Evolutionary conservation across 805 yeast species (phyloP), one percentile per base, ranked within the genome.

Genomic region (Nakazawaea ishiwadae): DNA sequence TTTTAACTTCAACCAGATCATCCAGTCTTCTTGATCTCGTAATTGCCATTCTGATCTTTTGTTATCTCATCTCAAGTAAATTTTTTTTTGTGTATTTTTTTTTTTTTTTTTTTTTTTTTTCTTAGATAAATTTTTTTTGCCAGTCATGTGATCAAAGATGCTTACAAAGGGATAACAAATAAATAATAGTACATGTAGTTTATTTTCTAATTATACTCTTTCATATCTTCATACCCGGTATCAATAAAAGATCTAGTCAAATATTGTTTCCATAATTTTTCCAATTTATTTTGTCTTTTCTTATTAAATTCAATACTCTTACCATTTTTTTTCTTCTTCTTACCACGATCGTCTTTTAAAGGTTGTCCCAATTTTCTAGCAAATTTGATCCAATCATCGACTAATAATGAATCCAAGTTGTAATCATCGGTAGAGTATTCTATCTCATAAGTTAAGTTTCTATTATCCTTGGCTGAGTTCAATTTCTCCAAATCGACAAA

Each of bases 341-440:
- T 29, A 8, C 27, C 15, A 17, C 26, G 26, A 7, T 24, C 21
- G 12, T 26, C 40, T 19, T 51, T 49, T 2, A 53, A 48, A 9
- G 79, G 73, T 21, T 64, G 56, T 1, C 79, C 81, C 38, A 83
- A 57, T 26, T 62, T 60, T 36, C 79, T 65, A 3, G 81, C 88
- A 16, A 79, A 55, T 20, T 69, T 60, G 17, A 86, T 51, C 79
- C 84, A 86, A 50, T 78, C 82, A 14, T 67, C 61, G 4, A 81
- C 90, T 10, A 81, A 58, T 32, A 84, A 63, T 16, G 70, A 59
- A 15, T 72, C 52, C 78, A 83, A 64, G 15, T 63, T 58, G 51
- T 75, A 80, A n/a, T 72, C 63, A 43, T 77, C 80, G 0, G 93
- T 84, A 2, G 79, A 60, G 51, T 87, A 87, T 51, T 86, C 91